These are phyloP conservation scores for Ambrosia trifida DNA, from an alignment of 129 eudicot species.

Conservation along the genomic window DNA sequence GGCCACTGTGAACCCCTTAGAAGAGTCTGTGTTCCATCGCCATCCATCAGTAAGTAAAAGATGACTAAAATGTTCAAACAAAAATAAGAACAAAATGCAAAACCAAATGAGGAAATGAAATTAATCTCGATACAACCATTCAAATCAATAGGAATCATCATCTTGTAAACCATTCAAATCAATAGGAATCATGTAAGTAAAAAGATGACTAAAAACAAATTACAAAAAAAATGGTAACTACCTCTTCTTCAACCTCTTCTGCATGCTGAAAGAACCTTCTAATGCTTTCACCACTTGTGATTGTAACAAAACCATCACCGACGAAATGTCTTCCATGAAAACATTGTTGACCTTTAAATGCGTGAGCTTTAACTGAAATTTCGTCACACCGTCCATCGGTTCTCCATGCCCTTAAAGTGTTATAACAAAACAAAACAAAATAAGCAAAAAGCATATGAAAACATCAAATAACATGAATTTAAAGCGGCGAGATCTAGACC, in stretches of 20 bases:
- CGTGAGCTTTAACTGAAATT: slow-evolving; percentile 92
- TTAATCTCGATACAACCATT: too few species aligned
- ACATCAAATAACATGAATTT: slow-evolving; percentile 76
- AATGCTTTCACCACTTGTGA: slow-evolving; percentile 78
- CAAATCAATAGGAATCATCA: slow-evolving; percentile 98
- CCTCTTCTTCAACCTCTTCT: slow-evolving; percentile 95
- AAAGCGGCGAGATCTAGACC: slow-evolving; percentile 77
- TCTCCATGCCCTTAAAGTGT: slow-evolving; percentile 94
- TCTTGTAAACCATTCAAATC: slow-evolving; percentile 47
- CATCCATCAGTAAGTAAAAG: too few species aligned
- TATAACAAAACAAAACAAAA: too few species aligned
- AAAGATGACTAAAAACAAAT: not conserved
- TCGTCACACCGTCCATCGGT: slow-evolving; percentile 80
- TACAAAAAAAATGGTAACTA: not conserved
- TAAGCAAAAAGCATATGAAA: too few species aligned
- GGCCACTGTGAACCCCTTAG: too few species aligned
- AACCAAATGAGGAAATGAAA: too few species aligned
- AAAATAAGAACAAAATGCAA: too few species aligned
- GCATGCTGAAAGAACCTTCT: slow-evolving; percentile 95
- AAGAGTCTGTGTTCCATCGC: too few species aligned
- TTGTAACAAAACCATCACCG: slow-evolving; percentile 90
- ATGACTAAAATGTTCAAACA: too few species aligned
- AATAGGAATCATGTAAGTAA: slow-evolving; percentile 3
- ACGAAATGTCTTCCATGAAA: slow-evolving; percentile 95
- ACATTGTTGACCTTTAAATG: slow-evolving; percentile 84